Evolutionary conservation across 1,284 basidiomycete genomes (phyloP), one percentile per base, ranked within the genome.

Genomic region (Volvariella surrecta): DNA sequence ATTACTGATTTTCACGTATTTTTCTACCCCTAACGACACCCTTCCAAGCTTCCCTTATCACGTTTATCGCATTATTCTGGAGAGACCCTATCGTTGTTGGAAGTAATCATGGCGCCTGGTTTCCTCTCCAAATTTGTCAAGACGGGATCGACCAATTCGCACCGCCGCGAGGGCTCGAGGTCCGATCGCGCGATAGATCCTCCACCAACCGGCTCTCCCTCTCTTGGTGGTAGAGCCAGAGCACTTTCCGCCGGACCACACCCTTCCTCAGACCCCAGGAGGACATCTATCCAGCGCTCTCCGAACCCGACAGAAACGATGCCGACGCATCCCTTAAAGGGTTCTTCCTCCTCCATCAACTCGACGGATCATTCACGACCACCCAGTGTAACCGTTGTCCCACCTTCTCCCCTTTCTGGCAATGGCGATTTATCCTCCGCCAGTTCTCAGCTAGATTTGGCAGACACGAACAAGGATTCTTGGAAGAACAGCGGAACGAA

Each of bases 351-450:
- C 44, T 46, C 31, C 24, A 38, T 39, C 35, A 40, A 43, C 43
- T 50, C 35, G 47, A 50, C 37, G 55, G 59, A 60, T 39, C 55
- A 58, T 2, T 58, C 59, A 24, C 63, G 60, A 1, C 64, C 66
- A 42, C 73, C 68, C 4, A 73, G 70, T 49, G 73, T 79, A 11
- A 76, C 70, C 0, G 61, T 79, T 22, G 62, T 78, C n/a, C 76
- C 76, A 4, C 76, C 76, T 0, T 75, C 74, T 0, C 76, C 76
- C 2, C 59, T 63, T 22, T 43, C 58, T 2, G 49, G 44, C 10
- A 51, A 54, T 48, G 42, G 37, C 45, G 48, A 56, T 28, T 39
- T 52, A 17, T 47, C 43, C n/a, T 15, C 39, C 7, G 37, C 15
- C 28, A 45, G 43, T 17, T 44, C 45, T 15, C 28, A 45, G 15